Evolutionary conservation across 768 basidiomycete genomes (phyloP).

Genomic region (Phlebiopsis flavidoalba): DNA sequence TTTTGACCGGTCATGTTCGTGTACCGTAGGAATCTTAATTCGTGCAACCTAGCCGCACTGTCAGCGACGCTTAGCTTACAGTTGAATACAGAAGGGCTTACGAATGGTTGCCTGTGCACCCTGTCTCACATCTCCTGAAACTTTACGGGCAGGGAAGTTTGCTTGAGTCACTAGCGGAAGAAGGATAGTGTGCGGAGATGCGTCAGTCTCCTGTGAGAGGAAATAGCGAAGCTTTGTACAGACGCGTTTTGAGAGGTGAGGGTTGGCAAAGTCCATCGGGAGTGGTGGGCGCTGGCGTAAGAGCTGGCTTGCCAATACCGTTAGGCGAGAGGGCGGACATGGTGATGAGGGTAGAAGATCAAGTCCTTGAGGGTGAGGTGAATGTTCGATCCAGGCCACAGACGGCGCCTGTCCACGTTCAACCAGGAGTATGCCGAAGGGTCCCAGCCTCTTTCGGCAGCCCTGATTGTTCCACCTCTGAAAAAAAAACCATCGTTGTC

Average conservation of each 20-base stretch:
- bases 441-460: neutral
- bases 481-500: neutral
- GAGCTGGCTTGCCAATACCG: neutral
- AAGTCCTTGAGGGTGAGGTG: neutral
- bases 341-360: neutral
- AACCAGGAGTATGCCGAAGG: too few species aligned
- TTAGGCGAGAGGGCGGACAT: neutral
- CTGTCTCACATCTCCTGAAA: constrained; percentile 90
- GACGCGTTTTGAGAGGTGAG: constrained; percentile 24
- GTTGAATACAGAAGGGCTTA: constrained; percentile 29
- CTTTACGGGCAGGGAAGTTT: constrained; percentile 74
- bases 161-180: constrained; percentile 31
- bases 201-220: constrained; percentile 30
- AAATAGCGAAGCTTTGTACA: constrained; percentile 12
- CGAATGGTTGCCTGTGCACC: constrained; percentile 84
- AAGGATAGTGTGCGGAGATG: constrained; percentile 15
- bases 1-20: constrained; percentile 21
- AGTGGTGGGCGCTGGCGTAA: constrained; percentile 12
- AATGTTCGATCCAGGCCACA: neutral
- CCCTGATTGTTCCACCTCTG: neutral
- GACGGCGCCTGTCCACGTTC: neutral
- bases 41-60: constrained; percentile 63
- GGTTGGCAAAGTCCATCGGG: constrained; percentile 18
- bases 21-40: constrained; percentile 85
- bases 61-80: constrained; percentile 12